phyloP scores from a whole-genome alignment of 495 filamentous ascomycete genomes.

The Oidiodendron maius region DNA sequence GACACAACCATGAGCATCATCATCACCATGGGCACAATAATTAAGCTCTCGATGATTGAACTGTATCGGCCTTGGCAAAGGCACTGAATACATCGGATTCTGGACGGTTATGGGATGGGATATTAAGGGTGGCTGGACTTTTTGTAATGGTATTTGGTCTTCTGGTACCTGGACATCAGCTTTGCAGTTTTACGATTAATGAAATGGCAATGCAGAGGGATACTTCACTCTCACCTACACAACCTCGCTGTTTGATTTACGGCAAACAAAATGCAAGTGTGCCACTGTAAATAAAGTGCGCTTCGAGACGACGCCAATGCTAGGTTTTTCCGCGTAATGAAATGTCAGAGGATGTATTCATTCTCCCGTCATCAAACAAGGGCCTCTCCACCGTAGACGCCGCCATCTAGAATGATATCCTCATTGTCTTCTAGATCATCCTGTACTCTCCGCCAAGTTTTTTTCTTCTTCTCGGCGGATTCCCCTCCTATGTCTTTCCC shows the following conservation, averaged over 20 bases:
- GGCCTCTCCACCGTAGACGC: constrained; percentile 50
- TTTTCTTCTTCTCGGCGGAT: constrained; percentile 33
- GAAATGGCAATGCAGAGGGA: too few relatives aligned
- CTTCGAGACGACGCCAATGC: too few relatives aligned
- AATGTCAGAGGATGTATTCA: too few relatives aligned
- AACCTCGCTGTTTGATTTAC: too few relatives aligned
- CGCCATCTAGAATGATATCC: constrained; percentile 84
- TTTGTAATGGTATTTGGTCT: background rate
- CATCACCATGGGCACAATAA: constrained; percentile 20
- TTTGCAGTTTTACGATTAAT: constrained; percentile 1
- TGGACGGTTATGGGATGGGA: background rate
- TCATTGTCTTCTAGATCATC: constrained; percentile 90
- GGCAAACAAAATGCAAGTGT: too few relatives aligned
- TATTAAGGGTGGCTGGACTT: background rate
- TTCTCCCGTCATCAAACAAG: too few relatives aligned
- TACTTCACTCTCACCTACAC: too few relatives aligned
- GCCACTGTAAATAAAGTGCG: too few relatives aligned
- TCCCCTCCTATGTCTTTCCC: constrained; percentile 19
- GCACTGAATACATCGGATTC: background rate
- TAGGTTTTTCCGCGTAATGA: too few relatives aligned
- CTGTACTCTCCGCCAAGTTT: constrained; percentile 82
- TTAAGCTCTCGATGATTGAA: constrained; percentile 9
- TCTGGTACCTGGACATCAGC: background rate
- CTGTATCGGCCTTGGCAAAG: constrained; percentile 3
- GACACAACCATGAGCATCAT: constrained; percentile 21